Evolutionary conservation across 2,329 filamentous ascomycete genomes (phyloP).

Genomic region (Colletotrichum shisoi): DNA sequence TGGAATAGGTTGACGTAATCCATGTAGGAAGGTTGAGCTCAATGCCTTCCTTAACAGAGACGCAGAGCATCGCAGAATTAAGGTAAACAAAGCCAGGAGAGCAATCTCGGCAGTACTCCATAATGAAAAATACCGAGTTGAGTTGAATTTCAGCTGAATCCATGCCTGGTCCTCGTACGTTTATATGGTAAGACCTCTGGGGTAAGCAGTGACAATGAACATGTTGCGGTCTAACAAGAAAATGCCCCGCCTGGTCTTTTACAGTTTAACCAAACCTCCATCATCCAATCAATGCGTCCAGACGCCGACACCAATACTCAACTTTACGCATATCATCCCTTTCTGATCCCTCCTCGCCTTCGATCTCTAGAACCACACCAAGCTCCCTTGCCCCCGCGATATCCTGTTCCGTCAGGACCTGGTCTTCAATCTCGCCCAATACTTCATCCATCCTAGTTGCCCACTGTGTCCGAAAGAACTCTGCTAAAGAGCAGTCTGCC

Average conservation of each 20-base stretch:
- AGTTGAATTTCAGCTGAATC: no score
- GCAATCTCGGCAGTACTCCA: no score
- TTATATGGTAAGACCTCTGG: no score
- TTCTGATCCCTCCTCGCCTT: neutral
- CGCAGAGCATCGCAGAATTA: no score
- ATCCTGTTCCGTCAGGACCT: neutral
- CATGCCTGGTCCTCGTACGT: no score
- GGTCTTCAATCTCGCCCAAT: neutral
- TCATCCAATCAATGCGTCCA: neutral
- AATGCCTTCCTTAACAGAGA: no score
- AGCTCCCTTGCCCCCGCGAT: neutral
- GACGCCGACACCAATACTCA: neutral
- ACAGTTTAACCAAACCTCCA: neutral
- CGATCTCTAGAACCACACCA: neutral
- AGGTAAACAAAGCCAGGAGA: no score
- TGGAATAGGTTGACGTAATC: no score
- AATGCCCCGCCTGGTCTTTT: no score
- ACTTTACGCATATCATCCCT: accelerated
- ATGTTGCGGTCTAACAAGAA: neutral
- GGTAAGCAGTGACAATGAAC: neutral
- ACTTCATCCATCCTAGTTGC: neutral
- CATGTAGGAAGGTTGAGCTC: no score
- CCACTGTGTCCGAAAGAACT: neutral
- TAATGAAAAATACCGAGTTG: no score
- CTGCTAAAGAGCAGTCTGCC: neutral